phyloP scores from a whole-genome alignment of 768 basidiomycete genomes.

The Suillus plorans region DNA sequence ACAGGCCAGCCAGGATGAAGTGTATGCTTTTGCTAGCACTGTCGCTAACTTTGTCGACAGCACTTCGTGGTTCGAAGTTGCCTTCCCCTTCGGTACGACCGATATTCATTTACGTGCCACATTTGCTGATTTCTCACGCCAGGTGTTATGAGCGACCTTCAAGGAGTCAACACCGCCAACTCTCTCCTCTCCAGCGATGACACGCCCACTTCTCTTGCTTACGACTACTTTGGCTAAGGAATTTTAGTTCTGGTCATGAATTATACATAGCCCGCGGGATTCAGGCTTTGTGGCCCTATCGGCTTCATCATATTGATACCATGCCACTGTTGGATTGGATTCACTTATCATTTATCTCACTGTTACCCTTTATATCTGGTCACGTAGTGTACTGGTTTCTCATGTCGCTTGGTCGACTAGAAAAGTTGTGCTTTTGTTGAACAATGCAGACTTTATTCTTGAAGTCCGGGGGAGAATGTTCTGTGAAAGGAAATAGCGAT shows the following conservation, averaged over 20 bases:
- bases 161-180: constrained; percentile 56
- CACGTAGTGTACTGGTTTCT: constrained; percentile 21
- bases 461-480: neutral
- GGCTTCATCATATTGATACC: constrained; percentile 6
- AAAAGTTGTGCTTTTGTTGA: constrained; percentile 21
- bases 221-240: constrained; percentile 42
- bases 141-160: constrained; percentile 59
- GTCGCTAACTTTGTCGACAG: constrained; percentile 47
- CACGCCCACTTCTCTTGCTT: constrained; percentile 52
- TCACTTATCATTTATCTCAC: constrained; percentile 12
- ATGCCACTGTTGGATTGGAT: constrained; percentile 16
- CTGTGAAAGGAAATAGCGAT: neutral
- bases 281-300: constrained; percentile 7
- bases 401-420: constrained; percentile 9
- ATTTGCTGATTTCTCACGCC: constrained; percentile 11
- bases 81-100: constrained; percentile 64
- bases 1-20: constrained; percentile 41
- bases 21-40: constrained; percentile 47
- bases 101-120: neutral
- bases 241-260: neutral
- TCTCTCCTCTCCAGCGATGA: constrained; percentile 47
- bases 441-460: constrained; percentile 9
- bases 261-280: neutral
- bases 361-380: constrained; percentile 7
- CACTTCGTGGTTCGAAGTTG: constrained; percentile 34